phyloP scores from a whole-genome alignment of 345 rosid species.

The Citrus cavaleriei region DNA sequence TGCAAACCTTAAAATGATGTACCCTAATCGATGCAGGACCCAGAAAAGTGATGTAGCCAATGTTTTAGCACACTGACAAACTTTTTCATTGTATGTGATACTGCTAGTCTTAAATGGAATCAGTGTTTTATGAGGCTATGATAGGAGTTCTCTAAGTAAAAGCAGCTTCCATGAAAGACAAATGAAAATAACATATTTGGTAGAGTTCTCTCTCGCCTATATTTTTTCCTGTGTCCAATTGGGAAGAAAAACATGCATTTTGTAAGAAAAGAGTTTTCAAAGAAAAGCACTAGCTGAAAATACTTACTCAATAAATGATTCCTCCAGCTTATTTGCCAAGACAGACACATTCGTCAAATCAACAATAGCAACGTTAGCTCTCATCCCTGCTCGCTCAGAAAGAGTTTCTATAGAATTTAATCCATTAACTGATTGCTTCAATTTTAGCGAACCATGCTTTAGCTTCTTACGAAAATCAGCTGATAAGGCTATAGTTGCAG shows the following conservation, averaged over 20 bases:
- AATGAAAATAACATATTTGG: background rate
- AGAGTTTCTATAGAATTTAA: conserved; percentile 80
- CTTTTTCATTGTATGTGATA: background rate
- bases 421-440: conserved; percentile 58
- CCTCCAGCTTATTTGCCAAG: conserved; percentile 75
- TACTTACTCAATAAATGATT: conserved; percentile 73
- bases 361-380: conserved; percentile 72
- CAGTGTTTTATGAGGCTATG: background rate
- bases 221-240: background rate
- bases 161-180: background rate
- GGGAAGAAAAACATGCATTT: background rate
- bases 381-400: conserved; percentile 91
- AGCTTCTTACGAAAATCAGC: conserved; percentile 93
- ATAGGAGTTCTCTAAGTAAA: background rate
- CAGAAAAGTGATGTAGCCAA: background rate
- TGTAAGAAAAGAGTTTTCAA: conserved; percentile 1
- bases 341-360: conserved; percentile 83
- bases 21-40: background rate
- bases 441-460: conserved; percentile 58
- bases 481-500: conserved; percentile 93
- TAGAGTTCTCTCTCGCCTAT: background rate
- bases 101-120: background rate
- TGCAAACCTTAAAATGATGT: background rate
- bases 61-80: background rate
- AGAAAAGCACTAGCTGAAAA: background rate